Percentiles rank a stretch among this genome's conserved stretches.
phyloP scores from a whole-genome alignment of 2,329 filamentous ascomycete genomes.

The Chaetomium strumarium region DNA sequence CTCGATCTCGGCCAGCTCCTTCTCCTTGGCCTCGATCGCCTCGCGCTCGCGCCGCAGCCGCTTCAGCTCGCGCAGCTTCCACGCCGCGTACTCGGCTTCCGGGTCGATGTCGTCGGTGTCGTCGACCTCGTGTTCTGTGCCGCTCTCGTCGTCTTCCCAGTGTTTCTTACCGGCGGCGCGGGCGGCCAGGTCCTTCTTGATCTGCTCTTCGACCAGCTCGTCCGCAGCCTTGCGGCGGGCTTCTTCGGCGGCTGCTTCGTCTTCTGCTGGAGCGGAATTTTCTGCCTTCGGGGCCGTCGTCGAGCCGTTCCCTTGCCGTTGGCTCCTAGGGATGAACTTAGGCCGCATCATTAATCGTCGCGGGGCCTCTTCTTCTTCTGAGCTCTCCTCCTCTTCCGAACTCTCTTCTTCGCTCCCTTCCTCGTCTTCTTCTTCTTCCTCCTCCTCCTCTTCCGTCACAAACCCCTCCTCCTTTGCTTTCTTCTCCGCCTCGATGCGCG shows the following conservation, averaged over 20 bases:
- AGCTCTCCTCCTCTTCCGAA: constrained; percentile 32
- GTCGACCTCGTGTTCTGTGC: constrained; percentile 69
- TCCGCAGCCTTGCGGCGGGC: constrained; percentile 66
- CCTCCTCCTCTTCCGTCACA: constrained; percentile 51
- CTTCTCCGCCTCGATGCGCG: constrained; percentile 39
- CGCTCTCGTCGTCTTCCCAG: constrained; percentile 71
- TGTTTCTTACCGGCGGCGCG: constrained; percentile 71
- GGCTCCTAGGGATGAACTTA: constrained; percentile 54
- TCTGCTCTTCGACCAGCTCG: constrained; percentile 79
- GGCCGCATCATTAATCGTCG: constrained; percentile 54
- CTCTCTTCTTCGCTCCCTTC: constrained; percentile 28
- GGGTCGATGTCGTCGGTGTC: constrained; percentile 84
- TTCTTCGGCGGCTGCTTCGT: constrained; percentile 34
- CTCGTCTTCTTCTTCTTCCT: constrained; percentile 33
- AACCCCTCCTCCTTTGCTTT: constrained; percentile 56
- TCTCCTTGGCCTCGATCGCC: constrained; percentile 76
- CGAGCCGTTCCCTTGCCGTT: neutral
- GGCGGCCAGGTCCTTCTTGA: constrained; percentile 73
- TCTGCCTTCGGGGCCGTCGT: constrained; percentile 8
- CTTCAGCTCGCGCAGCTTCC: constrained; percentile 87
- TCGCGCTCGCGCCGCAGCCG: constrained; percentile 83
- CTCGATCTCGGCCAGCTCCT: constrained; percentile 83
- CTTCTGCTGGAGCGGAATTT: constrained; percentile 28
- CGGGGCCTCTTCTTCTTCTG: constrained; percentile 52
- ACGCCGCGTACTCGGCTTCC: constrained; percentile 82